phyloP scores from a whole-genome alignment of 345 rosid species.

The Camelina sativa region DNA sequence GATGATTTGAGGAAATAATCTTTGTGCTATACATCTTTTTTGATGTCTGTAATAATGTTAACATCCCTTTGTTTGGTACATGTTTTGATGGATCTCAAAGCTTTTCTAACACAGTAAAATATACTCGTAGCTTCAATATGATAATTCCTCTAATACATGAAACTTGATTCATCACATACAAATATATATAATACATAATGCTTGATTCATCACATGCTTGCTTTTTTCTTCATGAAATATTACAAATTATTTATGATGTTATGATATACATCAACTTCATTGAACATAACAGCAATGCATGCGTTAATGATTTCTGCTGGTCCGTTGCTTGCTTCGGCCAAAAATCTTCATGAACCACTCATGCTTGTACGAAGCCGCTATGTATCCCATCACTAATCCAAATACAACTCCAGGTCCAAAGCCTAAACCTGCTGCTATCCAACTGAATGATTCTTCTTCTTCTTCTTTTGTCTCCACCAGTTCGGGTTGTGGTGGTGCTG shows the following conservation, averaged over 20 bases:
- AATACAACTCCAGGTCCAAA: neutral
- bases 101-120: neutral
- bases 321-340: neutral
- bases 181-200: no score
- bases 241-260: no score
- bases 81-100: neutral
- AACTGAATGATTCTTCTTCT: neutral
- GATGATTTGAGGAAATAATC: neutral
- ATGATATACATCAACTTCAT: no score
- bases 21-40: slow-evolving; percentile 1
- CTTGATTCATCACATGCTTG: no score
- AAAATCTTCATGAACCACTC: slow-evolving; percentile 9
- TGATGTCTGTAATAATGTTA: slow-evolving; percentile 35
- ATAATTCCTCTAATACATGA: no score
- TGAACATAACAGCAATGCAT: no score
- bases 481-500: neutral
- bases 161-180: no score
- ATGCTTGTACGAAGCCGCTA: neutral
- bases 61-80: neutral
- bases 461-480: neutral
- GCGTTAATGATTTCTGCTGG: neutral
- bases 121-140: no score
- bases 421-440: neutral
- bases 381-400: neutral
- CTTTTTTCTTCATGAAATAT: no score